A percentile compares a stretch with the other conserved stretches of the same genome.
Evolutionary conservation across 805 yeast genomes (phyloP).

Genomic region (Starmerella floris): DNA sequence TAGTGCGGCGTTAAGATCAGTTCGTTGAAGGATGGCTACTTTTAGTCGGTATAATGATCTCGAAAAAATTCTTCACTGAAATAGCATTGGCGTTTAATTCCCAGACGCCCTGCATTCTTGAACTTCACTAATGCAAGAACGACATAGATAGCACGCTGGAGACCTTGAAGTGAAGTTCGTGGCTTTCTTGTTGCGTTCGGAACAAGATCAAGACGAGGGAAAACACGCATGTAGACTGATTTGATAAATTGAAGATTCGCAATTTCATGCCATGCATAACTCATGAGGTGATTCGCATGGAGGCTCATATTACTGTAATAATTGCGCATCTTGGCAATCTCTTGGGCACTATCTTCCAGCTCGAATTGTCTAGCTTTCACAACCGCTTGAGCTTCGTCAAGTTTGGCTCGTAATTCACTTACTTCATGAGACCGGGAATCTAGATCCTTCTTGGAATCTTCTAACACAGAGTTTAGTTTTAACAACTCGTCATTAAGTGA

Average conservation of each 20-base stretch:
- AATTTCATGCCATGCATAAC: neutral
- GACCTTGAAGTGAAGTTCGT: neutral
- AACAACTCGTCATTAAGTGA: neutral
- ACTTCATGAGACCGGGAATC: neutral
- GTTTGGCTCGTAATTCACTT: neutral
- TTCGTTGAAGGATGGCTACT: too few relatives aligned
- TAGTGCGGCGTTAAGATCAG: too few relatives aligned
- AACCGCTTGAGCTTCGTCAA: neutral
- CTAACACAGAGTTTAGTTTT: neutral
- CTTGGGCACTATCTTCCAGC: neutral
- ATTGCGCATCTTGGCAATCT: neutral
- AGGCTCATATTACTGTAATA: neutral
- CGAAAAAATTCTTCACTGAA: neutral
- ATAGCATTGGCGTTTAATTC: neutral
- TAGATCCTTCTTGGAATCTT: neutral
- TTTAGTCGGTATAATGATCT: neutral
- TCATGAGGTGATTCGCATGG: neutral
- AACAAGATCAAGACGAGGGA: constrained; percentile 2
- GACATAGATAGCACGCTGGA: neutral
- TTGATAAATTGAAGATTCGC: constrained; percentile 1
- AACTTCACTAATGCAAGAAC: constrained; percentile 4
- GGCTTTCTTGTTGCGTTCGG: neutral
- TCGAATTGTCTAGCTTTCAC: neutral
- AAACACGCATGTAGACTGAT: neutral
- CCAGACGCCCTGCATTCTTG: neutral